These are phyloP conservation scores for Rhizoctonia solani DNA, from an alignment of 1,284 basidiomycete genomes.

Conservation along the genomic window DNA sequence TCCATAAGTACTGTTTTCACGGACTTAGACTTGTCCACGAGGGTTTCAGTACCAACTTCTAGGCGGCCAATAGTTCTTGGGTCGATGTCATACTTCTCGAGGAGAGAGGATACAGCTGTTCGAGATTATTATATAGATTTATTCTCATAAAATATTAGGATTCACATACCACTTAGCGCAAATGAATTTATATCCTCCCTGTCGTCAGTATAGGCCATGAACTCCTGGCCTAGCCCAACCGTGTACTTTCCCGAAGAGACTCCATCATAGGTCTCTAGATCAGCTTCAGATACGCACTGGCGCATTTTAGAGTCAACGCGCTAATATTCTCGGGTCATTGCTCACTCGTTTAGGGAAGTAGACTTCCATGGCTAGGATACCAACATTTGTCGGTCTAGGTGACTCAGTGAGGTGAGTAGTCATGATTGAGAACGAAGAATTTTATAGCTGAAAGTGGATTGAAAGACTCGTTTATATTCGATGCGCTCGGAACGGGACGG, in stretches of 20 bases:
- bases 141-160: neutral
- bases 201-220: slow-evolving; percentile 97
- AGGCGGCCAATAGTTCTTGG: slow-evolving; percentile 95
- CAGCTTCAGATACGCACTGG: slow-evolving; percentile 92
- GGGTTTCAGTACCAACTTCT: slow-evolving; percentile 98
- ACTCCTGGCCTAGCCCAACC: slow-evolving; percentile 96
- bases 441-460: too few relatives aligned
- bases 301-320: slow-evolving; percentile 34
- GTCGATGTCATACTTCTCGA: slow-evolving; percentile 96
- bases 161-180: slow-evolving; percentile 79
- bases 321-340: slow-evolving; percentile 49
- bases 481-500: slow-evolving; percentile 5
- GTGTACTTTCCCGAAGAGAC: slow-evolving; percentile 98
- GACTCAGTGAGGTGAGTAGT: slow-evolving; percentile 33
- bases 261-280: slow-evolving; percentile 93
- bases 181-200: slow-evolving; percentile 99
- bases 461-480: neutral
- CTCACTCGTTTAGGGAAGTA: slow-evolving; percentile 84
- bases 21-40: slow-evolving; percentile 99
- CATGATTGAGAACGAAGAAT: too few relatives aligned
- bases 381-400: slow-evolving; percentile 83
- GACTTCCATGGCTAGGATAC: slow-evolving; percentile 88
- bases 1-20: slow-evolving; percentile 99
- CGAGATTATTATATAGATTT: neutral
- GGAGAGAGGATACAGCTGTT: slow-evolving; percentile 81